Percentiles rank a stretch among this genome's conserved stretches.
Evolutionary conservation across 306 rosid genomes (phyloP).

Genomic region (Corylus americana): DNA sequence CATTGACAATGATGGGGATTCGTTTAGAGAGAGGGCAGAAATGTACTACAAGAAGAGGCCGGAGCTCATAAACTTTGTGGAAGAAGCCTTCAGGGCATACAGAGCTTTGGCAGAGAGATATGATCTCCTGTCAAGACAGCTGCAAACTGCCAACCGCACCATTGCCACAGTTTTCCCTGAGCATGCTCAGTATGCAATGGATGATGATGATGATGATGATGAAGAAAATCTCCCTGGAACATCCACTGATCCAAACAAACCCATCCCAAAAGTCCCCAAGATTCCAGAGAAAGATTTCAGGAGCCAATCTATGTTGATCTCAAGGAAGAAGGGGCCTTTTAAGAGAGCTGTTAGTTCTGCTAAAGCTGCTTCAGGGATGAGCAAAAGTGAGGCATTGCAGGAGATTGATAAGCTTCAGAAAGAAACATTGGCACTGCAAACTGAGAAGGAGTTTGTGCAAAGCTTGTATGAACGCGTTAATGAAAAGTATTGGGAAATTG

Average conservation of each 20-base stretch:
- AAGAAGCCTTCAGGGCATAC: slow-evolving; percentile 74
- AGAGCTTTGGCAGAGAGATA: slow-evolving; percentile 80
- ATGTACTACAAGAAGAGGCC: slow-evolving; percentile 90
- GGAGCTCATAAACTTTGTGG: slow-evolving; percentile 64
- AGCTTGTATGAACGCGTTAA: slow-evolving; percentile 67
- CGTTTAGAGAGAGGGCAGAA: slow-evolving; percentile 89
- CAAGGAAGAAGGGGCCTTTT: slow-evolving; percentile 51
- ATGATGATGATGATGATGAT: slow-evolving; percentile 48
- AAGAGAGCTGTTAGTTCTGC: slow-evolving; percentile 33
- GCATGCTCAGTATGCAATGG: slow-evolving; percentile 62
- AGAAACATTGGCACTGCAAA: slow-evolving; percentile 70
- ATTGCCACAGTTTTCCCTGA: slow-evolving; percentile 79
- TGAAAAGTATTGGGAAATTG: slow-evolving; percentile 74
- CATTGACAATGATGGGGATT: slow-evolving; percentile 73
- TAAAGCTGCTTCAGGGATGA: slow-evolving; percentile 60
- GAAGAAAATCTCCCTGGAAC: slow-evolving; percentile 39
- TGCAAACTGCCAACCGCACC: slow-evolving; percentile 88
- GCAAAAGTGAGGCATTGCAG: slow-evolving; percentile 54
- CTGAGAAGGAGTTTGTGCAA: slow-evolving; percentile 90
- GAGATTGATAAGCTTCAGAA: slow-evolving; percentile 77
- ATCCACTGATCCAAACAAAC: slow-evolving; percentile 27
- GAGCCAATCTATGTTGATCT: slow-evolving; percentile 49
- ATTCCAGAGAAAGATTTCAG: slow-evolving; percentile 45
- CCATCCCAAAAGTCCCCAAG: slow-evolving; percentile 62
- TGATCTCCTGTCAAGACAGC: slow-evolving; percentile 74